Conservation (phyloP, 352 stramenopile species). For the Globisporangium sylvaticum region DNA sequence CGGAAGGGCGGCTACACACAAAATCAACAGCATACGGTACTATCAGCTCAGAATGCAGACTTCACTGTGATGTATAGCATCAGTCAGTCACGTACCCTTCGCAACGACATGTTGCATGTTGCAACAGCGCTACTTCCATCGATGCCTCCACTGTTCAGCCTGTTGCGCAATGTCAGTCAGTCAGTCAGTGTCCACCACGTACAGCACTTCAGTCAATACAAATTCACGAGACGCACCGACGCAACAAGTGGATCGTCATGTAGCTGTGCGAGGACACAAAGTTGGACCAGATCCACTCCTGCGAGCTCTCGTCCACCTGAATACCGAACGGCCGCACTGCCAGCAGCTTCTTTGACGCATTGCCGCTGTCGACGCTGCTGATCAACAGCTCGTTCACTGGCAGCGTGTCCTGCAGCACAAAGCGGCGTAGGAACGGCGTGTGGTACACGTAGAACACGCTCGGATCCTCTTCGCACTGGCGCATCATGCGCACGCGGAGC, state of each 20-base stretch:
- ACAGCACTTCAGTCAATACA: background rate
- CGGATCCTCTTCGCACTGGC: conserved; percentile 57
- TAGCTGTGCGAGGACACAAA: conserved; percentile 60
- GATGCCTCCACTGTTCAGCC: conserved; percentile 14
- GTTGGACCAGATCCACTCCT: conserved; percentile 67
- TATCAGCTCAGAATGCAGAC: no score
- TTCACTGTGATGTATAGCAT: no score
- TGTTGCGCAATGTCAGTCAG: background rate
- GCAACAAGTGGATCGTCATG: conserved; percentile 57
- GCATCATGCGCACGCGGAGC: conserved; percentile 65
- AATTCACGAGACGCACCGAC: conserved; percentile 30
- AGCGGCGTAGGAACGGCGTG: conserved; percentile 60
- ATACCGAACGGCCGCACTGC: conserved; percentile 68
- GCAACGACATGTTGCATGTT: conserved; percentile 49
- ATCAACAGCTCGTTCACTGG: conserved; percentile 28
- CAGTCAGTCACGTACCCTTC: conserved; percentile 41
- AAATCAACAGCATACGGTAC: background rate
- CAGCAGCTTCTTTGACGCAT: conserved; percentile 26
- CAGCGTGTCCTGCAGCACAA: conserved; percentile 54
- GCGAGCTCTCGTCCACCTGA: conserved; percentile 62
- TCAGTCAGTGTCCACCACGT: background rate
- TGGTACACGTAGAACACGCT: conserved; percentile 84
- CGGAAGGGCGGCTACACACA: conserved; percentile 36
- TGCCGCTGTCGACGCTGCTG: conserved; percentile 15
- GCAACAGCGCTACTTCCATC: conserved; percentile 30